phyloP scores from a whole-genome alignment of 2,329 filamentous ascomycete genomes.

The Trematosphaeria pertusa region DNA sequence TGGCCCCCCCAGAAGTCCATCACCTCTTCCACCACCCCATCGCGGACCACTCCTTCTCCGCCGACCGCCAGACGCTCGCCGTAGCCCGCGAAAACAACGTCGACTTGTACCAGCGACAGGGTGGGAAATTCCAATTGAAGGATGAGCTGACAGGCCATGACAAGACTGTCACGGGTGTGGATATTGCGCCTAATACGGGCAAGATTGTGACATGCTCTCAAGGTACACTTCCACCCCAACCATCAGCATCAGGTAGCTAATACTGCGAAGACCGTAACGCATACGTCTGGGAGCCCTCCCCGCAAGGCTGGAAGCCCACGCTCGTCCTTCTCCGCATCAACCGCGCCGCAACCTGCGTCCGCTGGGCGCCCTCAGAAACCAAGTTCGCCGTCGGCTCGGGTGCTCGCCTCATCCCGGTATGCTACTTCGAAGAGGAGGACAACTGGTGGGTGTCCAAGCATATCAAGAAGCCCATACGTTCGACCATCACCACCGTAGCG shows the following conservation, averaged over 20 bases:
- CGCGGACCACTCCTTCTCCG: conserved; percentile 96
- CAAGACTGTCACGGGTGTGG: conserved; percentile 94
- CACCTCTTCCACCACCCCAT: conserved; percentile 97
- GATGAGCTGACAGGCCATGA: conserved; percentile 97
- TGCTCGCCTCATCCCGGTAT: conserved; percentile 92
- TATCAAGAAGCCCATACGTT: conserved; percentile 97
- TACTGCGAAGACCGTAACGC: conserved; percentile 81
- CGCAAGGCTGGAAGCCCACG: conserved; percentile 92
- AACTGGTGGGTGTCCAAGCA: conserved; percentile 99
- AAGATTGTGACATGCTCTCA: conserved; percentile 98
- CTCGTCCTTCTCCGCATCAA: conserved; percentile 97
- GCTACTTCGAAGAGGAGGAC: conserved; percentile 99
- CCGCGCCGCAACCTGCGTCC: conserved; percentile 92
- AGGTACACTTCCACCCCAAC: conserved; percentile 59
- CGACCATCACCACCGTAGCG: conserved; percentile 90
- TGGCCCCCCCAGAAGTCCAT: conserved; percentile 89
- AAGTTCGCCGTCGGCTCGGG: conserved; percentile 98
- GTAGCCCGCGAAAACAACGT: conserved; percentile 90
- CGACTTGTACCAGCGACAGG: conserved; percentile 81
- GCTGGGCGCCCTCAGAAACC: conserved; percentile 94
- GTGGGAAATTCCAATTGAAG: conserved; percentile 79
- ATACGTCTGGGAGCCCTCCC: conserved; percentile 96
- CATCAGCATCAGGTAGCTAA: conserved; percentile 22
- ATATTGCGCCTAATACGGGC: conserved; percentile 88
- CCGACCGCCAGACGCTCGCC: conserved; percentile 85